Conservation (phyloP, 768 basidiomycete species). For the Artomyces pyxidatus region DNA sequence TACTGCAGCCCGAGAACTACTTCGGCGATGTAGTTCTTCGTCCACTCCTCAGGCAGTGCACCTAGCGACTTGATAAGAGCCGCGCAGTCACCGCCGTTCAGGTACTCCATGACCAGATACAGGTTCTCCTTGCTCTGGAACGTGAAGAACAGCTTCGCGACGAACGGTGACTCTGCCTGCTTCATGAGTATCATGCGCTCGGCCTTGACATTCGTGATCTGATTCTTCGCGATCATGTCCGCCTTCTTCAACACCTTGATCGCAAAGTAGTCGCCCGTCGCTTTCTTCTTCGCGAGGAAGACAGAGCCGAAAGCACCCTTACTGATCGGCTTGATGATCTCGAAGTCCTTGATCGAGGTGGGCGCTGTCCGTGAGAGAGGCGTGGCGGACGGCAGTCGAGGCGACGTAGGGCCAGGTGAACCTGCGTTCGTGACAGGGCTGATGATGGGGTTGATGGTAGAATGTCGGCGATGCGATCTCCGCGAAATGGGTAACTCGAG, state of each 20-base stretch:
- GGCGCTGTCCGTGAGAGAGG: constrained; percentile 74
- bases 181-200: constrained; percentile 99
- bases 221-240: constrained; percentile 99
- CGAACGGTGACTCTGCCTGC: constrained; percentile 96
- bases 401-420: constrained; percentile 59
- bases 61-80: constrained; percentile 96
- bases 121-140: constrained; percentile 99
- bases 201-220: constrained; percentile 99
- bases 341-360: constrained; percentile 97
- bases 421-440: constrained; percentile 56
- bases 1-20: constrained; percentile 93
- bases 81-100: constrained; percentile 97
- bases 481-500: constrained; percentile 42
- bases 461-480: constrained; percentile 62
- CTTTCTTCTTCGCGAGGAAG: constrained; percentile 96
- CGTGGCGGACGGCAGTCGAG: constrained; percentile 71
- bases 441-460: constrained; percentile 37
- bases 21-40: constrained; percentile 92
- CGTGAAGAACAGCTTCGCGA: constrained; percentile 95
- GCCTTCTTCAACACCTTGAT: constrained; percentile 99
- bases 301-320: constrained; percentile 99
- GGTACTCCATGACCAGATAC: constrained; percentile 99
- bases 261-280: constrained; percentile 96
- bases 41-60: constrained; percentile 92
- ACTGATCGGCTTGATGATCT: constrained; percentile 98